These are phyloP conservation scores for Apiospora kogelbergensis DNA, from an alignment of 2,329 filamentous ascomycete species.

Conservation along the genomic window DNA sequence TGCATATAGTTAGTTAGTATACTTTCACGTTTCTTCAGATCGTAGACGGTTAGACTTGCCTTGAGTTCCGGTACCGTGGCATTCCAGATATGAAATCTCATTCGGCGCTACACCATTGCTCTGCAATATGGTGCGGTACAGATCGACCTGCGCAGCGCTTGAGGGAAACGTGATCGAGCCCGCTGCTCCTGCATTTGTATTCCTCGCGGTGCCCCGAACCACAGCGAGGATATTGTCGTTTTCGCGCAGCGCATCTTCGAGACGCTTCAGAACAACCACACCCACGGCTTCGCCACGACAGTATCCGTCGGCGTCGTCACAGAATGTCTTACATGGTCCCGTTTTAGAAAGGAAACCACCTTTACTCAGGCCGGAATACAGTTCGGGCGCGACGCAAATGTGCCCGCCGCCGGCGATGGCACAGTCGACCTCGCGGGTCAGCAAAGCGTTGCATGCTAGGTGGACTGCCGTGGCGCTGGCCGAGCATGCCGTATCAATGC, in stretches of 20 bases:
- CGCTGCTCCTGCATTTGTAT: conserved; percentile 36
- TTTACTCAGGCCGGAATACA: conserved; percentile 60
- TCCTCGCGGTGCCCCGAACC: conserved; percentile 33
- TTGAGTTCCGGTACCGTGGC: conserved; percentile 40
- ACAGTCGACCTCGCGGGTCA: conserved; percentile 41
- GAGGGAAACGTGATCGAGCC: conserved; percentile 39
- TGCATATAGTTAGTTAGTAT: not conserved
- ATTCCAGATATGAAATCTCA: conserved; percentile 27
- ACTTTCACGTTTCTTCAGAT: too few species aligned
- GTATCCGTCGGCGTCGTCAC: conserved; percentile 47
- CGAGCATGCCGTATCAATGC: conserved; percentile 34
- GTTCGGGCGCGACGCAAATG: conserved; percentile 25
- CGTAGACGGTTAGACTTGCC: not conserved
- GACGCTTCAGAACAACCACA: conserved; percentile 44
- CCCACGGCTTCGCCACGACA: conserved; percentile 48
- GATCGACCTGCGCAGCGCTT: conserved; percentile 24
- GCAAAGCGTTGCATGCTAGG: conserved; percentile 29
- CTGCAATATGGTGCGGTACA: conserved; percentile 27
- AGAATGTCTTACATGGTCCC: conserved; percentile 30
- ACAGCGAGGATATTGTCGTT: conserved; percentile 41
- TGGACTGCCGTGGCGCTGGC: conserved; percentile 35
- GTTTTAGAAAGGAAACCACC: conserved; percentile 46
- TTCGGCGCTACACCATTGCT: conserved; percentile 14
- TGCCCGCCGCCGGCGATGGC: conserved; percentile 17
- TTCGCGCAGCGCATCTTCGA: conserved; percentile 44